Conservation (phyloP, 179 eudicot genomes). For the Amaranthus tricolor region DNA sequence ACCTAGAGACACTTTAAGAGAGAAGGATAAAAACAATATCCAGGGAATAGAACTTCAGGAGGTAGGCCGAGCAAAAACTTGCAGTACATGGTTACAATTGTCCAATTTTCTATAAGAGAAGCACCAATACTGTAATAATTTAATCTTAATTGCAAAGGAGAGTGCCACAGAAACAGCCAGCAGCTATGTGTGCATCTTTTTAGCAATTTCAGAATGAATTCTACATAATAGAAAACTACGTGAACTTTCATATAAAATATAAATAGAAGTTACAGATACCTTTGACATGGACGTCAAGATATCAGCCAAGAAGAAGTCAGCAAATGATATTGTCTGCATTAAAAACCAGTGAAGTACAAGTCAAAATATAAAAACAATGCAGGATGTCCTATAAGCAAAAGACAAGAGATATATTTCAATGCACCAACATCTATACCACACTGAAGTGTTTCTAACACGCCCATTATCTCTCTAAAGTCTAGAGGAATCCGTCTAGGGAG, state of each 20-base stretch:
- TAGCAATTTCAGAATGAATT: background rate
- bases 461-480: background rate
- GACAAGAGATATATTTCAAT: background rate
- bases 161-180: background rate
- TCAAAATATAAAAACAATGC: background rate
- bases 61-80: background rate
- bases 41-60: background rate
- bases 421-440: constrained; percentile 1
- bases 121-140: background rate
- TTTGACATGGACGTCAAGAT: constrained; percentile 97
- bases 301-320: constrained; percentile 98
- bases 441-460: background rate
- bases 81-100: background rate
- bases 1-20: background rate
- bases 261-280: constrained; percentile 39
- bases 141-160: background rate
- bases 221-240: background rate
- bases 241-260: background rate
- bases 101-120: background rate
- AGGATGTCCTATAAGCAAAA: background rate
- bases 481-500: background rate
- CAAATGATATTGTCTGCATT: constrained; percentile 88
- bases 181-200: constrained; percentile 3
- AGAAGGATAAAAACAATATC: background rate
- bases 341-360: constrained; percentile 20